A percentile compares a stretch with the other conserved stretches of the same genome.
These are phyloP conservation scores for Penicillium pancosmium DNA, from an alignment of 495 filamentous ascomycete genomes.

Conservation along the genomic window DNA sequence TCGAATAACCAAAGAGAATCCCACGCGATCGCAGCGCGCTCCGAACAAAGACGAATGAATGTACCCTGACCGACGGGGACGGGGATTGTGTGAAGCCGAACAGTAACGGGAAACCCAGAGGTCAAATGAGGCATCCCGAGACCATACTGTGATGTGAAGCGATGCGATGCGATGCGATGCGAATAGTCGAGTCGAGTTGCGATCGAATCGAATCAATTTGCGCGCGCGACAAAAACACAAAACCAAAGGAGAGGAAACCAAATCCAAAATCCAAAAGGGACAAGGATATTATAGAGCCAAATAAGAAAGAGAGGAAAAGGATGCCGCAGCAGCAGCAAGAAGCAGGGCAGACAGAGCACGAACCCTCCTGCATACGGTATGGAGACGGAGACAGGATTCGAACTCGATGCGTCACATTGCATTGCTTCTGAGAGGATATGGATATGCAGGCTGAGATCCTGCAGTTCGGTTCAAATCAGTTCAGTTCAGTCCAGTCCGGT, in stretches of 20 bases:
- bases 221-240: not conserved
- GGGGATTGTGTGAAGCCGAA: too few species aligned
- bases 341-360: conserved; percentile 4
- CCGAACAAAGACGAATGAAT: too few species aligned
- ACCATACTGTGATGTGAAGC: not conserved
- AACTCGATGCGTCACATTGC: conserved; percentile 22
- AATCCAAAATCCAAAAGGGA: conserved; percentile 1
- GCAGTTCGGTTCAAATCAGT: not conserved
- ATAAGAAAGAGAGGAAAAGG: conserved; percentile 1
- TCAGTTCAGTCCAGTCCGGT: too few species aligned
- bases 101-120: too few species aligned
- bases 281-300: not conserved
- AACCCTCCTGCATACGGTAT: conserved; percentile 8
- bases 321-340: not conserved
- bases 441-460: conserved; percentile 15
- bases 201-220: not conserved
- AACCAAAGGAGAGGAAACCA: not conserved
- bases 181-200: not conserved
- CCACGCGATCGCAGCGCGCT: too few species aligned
- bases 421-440: conserved; percentile 1
- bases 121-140: not conserved
- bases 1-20: too few species aligned
- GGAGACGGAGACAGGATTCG: not conserved
- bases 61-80: too few species aligned
- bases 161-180: not conserved